A percentile compares a stretch with the other conserved stretches of the same genome.
These are phyloP conservation scores for Euryodendron excelsum DNA, from an alignment of 148 eudicot genomes.

Conservation along the genomic window DNA sequence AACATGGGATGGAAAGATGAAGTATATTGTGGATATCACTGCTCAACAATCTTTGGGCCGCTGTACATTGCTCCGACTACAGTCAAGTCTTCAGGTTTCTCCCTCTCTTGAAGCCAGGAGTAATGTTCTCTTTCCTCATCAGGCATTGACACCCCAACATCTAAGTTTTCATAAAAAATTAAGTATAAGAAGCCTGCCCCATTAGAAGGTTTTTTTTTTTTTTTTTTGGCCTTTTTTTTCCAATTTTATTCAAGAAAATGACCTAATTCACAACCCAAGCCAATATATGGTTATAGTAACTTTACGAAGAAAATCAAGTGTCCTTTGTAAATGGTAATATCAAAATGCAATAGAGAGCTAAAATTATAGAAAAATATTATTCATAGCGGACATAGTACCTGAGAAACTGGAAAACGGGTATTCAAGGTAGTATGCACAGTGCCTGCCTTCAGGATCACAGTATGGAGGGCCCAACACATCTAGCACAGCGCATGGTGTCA, in stretches of 20 bases:
- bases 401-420: constrained; percentile 47
- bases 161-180: background rate
- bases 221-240: no score
- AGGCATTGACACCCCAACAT: constrained; percentile 42
- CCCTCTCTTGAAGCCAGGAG: constrained; percentile 81
- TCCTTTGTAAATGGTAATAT: no score
- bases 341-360: background rate
- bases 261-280: no score
- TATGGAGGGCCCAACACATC: constrained; percentile 92
- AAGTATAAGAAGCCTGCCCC: background rate
- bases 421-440: constrained; percentile 72
- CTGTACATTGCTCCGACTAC: constrained; percentile 55
- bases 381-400: constrained; percentile 41
- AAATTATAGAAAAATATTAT: background rate
- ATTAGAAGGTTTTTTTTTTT: no score
- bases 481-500: constrained; percentile 75
- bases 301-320: no score
- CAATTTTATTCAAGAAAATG: no score
- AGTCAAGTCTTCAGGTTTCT: constrained; percentile 46
- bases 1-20: no score
- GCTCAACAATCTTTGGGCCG: constrained; percentile 67
- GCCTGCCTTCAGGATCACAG: constrained; percentile 79
- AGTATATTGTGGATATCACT: constrained; percentile 14
- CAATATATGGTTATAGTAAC: no score
- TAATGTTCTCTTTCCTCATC: constrained; percentile 46